These are phyloP conservation scores for Chaetomiaceae sp. DNA, from an alignment of 2,329 filamentous ascomycete species.

Conservation along the genomic window DNA sequence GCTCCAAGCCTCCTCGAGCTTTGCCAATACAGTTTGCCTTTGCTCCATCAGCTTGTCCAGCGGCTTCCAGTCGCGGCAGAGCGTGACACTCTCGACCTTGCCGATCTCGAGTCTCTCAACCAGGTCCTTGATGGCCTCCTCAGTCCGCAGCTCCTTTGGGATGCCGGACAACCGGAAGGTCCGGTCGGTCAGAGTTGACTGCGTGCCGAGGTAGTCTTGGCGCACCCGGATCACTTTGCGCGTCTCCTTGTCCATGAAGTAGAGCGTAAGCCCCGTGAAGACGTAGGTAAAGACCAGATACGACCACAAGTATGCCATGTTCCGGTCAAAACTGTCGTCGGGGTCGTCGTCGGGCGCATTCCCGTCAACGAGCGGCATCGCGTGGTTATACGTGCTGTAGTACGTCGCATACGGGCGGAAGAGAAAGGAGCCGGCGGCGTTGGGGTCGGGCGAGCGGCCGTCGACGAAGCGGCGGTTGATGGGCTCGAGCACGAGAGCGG, in stretches of 20 bases:
- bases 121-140: conserved; percentile 76
- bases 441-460: conserved; percentile 9
- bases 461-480: conserved; percentile 65
- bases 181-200: conserved; percentile 91
- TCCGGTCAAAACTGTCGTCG: conserved; percentile 29
- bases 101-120: conserved; percentile 86
- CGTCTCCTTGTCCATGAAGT: conserved; percentile 77
- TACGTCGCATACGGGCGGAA: conserved; percentile 13
- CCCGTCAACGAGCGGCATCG: conserved; percentile 7
- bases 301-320: conserved; percentile 69
- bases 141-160: conserved; percentile 68
- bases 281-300: conserved; percentile 94
- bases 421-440: conserved; percentile 7
- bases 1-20: conserved; percentile 79
- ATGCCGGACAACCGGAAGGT: conserved; percentile 91
- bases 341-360: conserved; percentile 20
- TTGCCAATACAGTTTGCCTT: conserved; percentile 58
- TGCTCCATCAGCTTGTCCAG: conserved; percentile 69
- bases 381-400: neutral
- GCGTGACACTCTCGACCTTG: conserved; percentile 76
- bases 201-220: conserved; percentile 86
- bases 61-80: conserved; percentile 82
- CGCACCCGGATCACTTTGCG: conserved; percentile 76
- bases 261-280: conserved; percentile 76
- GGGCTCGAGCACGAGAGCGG: conserved; percentile 72